Percentiles rank a stretch among this genome's conserved stretches.
phyloP scores from a whole-genome alignment of 176 grass and related monocot genomes.

The Hsuehochloa calcarea region DNA sequence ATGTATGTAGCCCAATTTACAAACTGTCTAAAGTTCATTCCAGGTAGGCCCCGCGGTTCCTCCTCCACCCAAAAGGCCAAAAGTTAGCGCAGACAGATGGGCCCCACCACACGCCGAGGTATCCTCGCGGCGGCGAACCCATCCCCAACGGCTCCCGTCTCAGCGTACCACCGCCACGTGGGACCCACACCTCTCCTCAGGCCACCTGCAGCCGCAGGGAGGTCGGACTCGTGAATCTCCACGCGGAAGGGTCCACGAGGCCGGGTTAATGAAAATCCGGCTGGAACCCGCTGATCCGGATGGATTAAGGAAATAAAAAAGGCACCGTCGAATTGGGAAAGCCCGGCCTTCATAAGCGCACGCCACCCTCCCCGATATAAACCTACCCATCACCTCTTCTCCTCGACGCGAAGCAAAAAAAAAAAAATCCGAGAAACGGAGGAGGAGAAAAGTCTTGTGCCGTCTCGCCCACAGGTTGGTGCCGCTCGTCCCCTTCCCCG shows the following conservation, averaged over 20 bases:
- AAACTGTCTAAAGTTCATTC: neutral
- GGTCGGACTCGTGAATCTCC: neutral
- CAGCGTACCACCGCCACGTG: neutral
- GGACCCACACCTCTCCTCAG: neutral
- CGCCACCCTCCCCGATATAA: neutral
- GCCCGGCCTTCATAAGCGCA: conserved; percentile 27
- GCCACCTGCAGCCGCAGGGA: neutral
- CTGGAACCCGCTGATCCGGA: neutral
- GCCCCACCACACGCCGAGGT: neutral
- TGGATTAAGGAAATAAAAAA: neutral
- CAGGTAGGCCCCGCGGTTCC: neutral
- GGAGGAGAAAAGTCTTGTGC: conserved; percentile 26
- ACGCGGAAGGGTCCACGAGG: conserved; percentile 6
- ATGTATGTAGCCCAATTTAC: too few species aligned
- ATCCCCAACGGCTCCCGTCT: neutral
- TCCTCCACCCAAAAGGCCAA: neutral
- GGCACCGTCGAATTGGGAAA: conserved; percentile 19
- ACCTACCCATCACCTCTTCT: neutral
- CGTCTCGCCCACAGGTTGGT: conserved; percentile 53
- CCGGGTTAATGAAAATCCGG: neutral
- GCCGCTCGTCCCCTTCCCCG: neutral
- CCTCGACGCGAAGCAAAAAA: neutral
- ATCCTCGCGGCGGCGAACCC: neutral
- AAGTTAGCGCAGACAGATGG: neutral
- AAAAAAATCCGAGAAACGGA: neutral